Evolutionary conservation across 805 yeast genomes (phyloP).

Genomic region (Starmera dryadoides): DNA sequence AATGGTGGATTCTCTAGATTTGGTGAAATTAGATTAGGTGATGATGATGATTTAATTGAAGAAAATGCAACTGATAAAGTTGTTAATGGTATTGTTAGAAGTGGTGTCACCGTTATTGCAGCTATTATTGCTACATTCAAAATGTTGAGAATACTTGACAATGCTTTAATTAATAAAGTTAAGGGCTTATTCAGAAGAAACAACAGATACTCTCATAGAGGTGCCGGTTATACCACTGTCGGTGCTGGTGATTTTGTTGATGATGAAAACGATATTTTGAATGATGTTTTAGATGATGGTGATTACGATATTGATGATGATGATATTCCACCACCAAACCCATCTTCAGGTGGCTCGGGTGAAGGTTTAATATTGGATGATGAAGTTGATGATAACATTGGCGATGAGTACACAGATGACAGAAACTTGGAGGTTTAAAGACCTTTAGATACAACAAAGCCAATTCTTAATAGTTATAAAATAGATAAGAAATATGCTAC

Average conservation of each 20-base stretch:
- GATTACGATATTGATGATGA: conserved; percentile 19
- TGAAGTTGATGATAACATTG: neutral
- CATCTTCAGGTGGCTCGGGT: conserved; percentile 5
- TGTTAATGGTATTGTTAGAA: conserved; percentile 38
- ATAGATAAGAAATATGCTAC: too few relatives aligned
- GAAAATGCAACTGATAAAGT: conserved; percentile 42
- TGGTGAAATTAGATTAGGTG: conserved; percentile 87
- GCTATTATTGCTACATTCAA: conserved; percentile 22
- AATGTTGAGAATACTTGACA: conserved; percentile 20
- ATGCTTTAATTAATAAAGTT: conserved; percentile 9
- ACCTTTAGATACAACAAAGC: too few relatives aligned
- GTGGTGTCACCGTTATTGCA: conserved; percentile 27
- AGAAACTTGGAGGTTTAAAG: conserved; percentile 1
- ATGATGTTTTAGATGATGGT: conserved; percentile 17
- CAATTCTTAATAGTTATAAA: too few relatives aligned
- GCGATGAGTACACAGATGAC: conserved; percentile 1
- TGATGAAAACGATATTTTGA: conserved; percentile 11
- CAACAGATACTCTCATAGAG: conserved; percentile 15
- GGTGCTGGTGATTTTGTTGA: conserved; percentile 15
- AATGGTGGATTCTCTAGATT: conserved; percentile 51
- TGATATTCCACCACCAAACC: conserved; percentile 6
- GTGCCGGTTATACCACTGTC: conserved; percentile 15
- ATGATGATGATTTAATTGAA: conserved; percentile 67
- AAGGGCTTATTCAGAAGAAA: conserved; percentile 12
- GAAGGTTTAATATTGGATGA: neutral